Conservation (phyloP, 768 basidiomycete species). For the Russula foetens region DNA sequence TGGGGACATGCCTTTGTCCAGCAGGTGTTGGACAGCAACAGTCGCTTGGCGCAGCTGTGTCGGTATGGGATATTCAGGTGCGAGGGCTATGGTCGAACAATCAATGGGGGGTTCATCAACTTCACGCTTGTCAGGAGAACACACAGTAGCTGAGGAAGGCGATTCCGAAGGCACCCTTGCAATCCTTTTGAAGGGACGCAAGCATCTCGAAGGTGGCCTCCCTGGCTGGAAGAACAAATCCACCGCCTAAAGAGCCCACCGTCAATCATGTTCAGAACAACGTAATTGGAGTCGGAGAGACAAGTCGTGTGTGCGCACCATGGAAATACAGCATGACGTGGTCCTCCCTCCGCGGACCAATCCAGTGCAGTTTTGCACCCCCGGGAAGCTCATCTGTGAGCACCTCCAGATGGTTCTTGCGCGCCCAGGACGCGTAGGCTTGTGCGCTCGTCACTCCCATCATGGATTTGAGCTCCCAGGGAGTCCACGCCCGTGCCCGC, state of each 20-base stretch:
- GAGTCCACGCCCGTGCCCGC: background rate
- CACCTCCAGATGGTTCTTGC: background rate
- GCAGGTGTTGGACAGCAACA: constrained; percentile 13
- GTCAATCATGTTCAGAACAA: background rate
- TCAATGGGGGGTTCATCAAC: background rate
- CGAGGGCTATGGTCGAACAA: background rate
- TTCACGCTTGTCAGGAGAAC: background rate
- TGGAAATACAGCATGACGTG: constrained; percentile 5
- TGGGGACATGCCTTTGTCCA: constrained; percentile 11
- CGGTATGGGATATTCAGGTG: background rate
- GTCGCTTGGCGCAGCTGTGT: constrained; percentile 6
- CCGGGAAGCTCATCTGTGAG: constrained; percentile 1
- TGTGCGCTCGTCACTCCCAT: background rate
- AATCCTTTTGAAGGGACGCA: background rate
- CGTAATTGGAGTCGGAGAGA: background rate
- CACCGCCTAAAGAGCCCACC: background rate
- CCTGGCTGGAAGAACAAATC: background rate
- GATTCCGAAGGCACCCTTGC: background rate
- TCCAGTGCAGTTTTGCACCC: constrained; percentile 6
- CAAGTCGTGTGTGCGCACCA: background rate
- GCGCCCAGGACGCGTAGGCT: background rate
- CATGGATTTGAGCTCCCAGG: background rate
- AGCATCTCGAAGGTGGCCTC: background rate
- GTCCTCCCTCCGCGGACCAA: background rate
- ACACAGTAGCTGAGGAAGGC: constrained; percentile 3